These are phyloP conservation scores for Paxillus ammoniavirescens DNA, from an alignment of 768 basidiomycete species.

Conservation along the genomic window DNA sequence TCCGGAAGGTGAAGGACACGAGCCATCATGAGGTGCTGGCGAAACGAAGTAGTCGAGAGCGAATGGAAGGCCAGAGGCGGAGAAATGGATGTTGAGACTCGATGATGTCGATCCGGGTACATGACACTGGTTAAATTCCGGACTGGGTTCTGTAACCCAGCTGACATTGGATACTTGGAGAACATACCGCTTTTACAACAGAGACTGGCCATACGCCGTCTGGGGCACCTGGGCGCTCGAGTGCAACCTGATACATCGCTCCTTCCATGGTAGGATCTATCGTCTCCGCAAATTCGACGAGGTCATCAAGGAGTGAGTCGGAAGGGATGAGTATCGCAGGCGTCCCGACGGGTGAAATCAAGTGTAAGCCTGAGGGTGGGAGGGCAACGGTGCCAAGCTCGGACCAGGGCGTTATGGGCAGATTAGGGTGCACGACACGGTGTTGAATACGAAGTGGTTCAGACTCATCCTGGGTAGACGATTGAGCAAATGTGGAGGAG, in stretches of 20 bases:
- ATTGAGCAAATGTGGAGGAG: conserved; percentile 9
- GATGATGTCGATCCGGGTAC: conserved; percentile 54
- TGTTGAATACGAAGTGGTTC: conserved; percentile 22
- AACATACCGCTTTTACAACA: conserved; percentile 43
- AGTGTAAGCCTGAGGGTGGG: conserved; percentile 25
- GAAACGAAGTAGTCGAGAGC: conserved; percentile 72
- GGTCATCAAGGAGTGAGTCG: conserved; percentile 44
- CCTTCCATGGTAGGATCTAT: conserved; percentile 38
- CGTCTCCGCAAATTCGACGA: conserved; percentile 41
- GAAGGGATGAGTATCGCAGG: conserved; percentile 37
- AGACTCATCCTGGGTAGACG: conserved; percentile 1
- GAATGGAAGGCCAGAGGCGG: conserved; percentile 47
- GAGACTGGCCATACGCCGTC: conserved; percentile 35
- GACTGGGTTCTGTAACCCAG: conserved; percentile 7
- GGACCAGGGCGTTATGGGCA: conserved; percentile 23
- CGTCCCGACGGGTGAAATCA: conserved; percentile 33
- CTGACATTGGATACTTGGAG: conserved; percentile 45
- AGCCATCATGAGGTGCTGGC: conserved; percentile 65
- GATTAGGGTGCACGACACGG: conserved; percentile 32
- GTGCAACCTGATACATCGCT: conserved; percentile 71
- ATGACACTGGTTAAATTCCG: conserved; percentile 55
- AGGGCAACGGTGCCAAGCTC: conserved; percentile 24
- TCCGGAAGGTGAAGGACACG: conserved; percentile 45
- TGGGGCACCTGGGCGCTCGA: conserved; percentile 46
- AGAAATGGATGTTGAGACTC: conserved; percentile 54